Percentiles rank a stretch among this genome's conserved stretches.
Evolutionary conservation across 78 protist species (phyloP).

Genomic region (Thecamonas trahens): DNA sequence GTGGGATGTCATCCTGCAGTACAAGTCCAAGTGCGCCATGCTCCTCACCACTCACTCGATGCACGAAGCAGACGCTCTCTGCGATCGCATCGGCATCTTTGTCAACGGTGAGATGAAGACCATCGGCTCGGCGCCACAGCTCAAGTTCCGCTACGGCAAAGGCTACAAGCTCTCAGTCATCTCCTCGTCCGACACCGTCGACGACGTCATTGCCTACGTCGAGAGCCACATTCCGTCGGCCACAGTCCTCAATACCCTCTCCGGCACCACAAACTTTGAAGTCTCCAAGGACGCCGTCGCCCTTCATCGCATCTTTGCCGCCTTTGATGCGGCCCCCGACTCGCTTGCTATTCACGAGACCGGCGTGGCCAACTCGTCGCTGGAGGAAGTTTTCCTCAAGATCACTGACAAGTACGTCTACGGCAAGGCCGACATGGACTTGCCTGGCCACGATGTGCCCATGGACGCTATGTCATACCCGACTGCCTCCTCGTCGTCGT

Average conservation of each 20-base stretch:
- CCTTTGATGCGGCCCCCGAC: not conserved
- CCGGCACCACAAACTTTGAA: not conserved
- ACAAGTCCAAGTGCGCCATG: not conserved
- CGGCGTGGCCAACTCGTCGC: slow-evolving; percentile 15
- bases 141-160: slow-evolving; percentile 44
- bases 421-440: too few relatives aligned
- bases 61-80: slow-evolving; percentile 63
- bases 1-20: slow-evolving; percentile 55
- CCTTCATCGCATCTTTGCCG: not conserved
- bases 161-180: slow-evolving; percentile 31
- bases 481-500: too few relatives aligned
- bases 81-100: slow-evolving; percentile 52
- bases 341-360: not conserved
- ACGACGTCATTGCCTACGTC: not conserved
- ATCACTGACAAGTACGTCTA: too few relatives aligned
- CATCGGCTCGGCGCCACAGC: slow-evolving; percentile 25
- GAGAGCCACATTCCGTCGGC: not conserved
- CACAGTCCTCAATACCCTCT: not conserved
- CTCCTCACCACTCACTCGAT: slow-evolving; percentile 55
- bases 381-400: slow-evolving; percentile 25
- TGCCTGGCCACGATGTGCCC: too few relatives aligned
- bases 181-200: not conserved
- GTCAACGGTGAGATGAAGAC: slow-evolving; percentile 8
- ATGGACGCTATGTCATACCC: too few relatives aligned
- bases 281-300: not conserved